These are phyloP conservation scores for Termitomyces sp. DNA, from an alignment of 1,284 basidiomycete species.

Conservation along the genomic window DNA sequence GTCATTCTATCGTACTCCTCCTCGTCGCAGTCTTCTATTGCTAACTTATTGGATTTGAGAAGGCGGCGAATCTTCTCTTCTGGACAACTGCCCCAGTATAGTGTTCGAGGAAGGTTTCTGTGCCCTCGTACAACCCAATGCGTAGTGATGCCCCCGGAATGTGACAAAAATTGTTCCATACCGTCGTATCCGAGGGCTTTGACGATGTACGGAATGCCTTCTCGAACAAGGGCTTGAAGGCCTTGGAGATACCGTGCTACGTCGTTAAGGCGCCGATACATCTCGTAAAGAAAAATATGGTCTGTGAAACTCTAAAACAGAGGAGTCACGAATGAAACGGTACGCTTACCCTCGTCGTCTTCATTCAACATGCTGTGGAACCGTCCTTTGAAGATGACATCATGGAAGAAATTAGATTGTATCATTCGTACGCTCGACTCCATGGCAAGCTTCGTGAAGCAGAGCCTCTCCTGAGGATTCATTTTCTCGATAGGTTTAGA, in stretches of 20 bases:
- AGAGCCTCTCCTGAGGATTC: background rate
- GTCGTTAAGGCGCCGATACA: slow-evolving; percentile 9
- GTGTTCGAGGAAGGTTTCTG: slow-evolving; percentile 1
- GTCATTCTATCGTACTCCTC: slow-evolving; percentile 9
- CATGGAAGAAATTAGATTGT: slow-evolving; percentile 6
- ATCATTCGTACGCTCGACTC: slow-evolving; percentile 5
- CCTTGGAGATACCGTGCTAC: slow-evolving; percentile 12
- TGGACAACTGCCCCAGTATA: slow-evolving; percentile 12
- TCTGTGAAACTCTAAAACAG: background rate
- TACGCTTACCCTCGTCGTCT: slow-evolving; percentile 11
- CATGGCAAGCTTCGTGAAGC: slow-evolving; percentile 3
- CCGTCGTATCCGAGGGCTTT: slow-evolving; percentile 9
- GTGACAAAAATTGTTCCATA: slow-evolving; percentile 7
- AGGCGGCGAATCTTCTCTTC: slow-evolving; percentile 8
- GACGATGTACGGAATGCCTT: slow-evolving; percentile 9
- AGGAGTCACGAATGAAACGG: background rate
- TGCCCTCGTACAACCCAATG: slow-evolving; percentile 9
- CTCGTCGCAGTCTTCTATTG: slow-evolving; percentile 7
- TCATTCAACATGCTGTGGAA: slow-evolving; percentile 4
- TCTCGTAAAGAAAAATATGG: slow-evolving; percentile 11
- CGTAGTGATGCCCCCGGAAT: slow-evolving; percentile 10
- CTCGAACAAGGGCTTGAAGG: slow-evolving; percentile 2
- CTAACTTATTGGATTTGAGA: slow-evolving; percentile 8
- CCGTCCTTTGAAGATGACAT: background rate
- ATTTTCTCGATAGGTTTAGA: slow-evolving; percentile 8